Percentiles rank a stretch among this genome's conserved stretches.
Conservation (phyloP, 805 yeast species). For the Candida nitratophila region DNA sequence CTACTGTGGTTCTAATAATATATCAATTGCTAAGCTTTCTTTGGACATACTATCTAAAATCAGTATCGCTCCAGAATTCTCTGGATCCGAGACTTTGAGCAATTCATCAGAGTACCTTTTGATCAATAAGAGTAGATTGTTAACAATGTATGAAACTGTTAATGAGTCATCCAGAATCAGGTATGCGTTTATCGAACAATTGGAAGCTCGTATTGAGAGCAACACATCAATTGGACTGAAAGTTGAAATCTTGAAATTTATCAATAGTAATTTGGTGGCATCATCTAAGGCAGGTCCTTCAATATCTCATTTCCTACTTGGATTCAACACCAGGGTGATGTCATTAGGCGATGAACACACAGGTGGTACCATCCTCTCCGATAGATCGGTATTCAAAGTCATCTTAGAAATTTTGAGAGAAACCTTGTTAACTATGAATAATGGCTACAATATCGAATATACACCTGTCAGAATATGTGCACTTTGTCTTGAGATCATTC, state of each 20-base stretch:
- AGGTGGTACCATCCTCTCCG: constrained; percentile 46
- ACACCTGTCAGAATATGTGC: constrained; percentile 55
- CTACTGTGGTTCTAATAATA: constrained; percentile 56
- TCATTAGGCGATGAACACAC: constrained; percentile 37
- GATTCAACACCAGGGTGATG: constrained; percentile 51
- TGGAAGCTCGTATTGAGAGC: constrained; percentile 37
- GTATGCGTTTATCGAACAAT: constrained; percentile 63
- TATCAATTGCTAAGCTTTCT: constrained; percentile 44
- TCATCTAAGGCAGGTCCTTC: constrained; percentile 35
- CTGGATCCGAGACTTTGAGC: constrained; percentile 14
- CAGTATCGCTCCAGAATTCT: constrained; percentile 36
- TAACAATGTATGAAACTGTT: constrained; percentile 65
- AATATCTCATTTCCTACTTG: constrained; percentile 70
- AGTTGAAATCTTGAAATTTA: constrained; percentile 49
- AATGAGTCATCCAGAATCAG: constrained; percentile 75
- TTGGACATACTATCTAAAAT: constrained; percentile 47
- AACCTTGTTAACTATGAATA: constrained; percentile 36
- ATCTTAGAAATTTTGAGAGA: constrained; percentile 43
- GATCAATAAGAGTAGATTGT: constrained; percentile 49
- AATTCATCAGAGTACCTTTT: constrained; percentile 20
- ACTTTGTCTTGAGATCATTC: constrained; percentile 50
- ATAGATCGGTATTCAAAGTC: constrained; percentile 48
- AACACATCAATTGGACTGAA: constrained; percentile 42
- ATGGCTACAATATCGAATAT: constrained; percentile 33
- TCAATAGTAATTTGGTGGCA: constrained; percentile 40